Evolutionary conservation across 129 eudicot genomes (phyloP), one percentile per base, ranked within the genome.

Genomic region (Flaveria trinervia): DNA sequence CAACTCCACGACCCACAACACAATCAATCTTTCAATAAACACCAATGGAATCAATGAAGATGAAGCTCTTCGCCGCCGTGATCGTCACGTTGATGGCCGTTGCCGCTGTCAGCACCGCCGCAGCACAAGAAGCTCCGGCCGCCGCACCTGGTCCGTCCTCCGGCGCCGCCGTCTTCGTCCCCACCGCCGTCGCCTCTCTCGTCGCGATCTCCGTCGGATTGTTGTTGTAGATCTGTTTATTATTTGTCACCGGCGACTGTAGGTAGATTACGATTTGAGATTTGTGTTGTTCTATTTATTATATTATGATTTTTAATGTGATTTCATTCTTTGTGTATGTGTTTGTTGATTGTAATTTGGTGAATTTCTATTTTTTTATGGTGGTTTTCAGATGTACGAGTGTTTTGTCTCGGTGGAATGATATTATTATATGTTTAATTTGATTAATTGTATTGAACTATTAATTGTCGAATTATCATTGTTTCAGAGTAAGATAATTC

Each of bases 41-140:
- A 50, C 2, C 17, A 71, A 85, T 82, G 84, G 89, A 74, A 68
- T 78, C 86, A 65, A 71, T 57, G 74, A 84, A 81, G 62, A 85
- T 81, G 88, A 81, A 77, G 72, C 81, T 85, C 4, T 51, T 69
- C 41, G 76, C 76, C 30, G 73, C 68, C 17, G 48, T 76, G 44
- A 50, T 65, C 20, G 33, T 85, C 18, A 75, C 65, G 84, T 22
- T 79, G 65, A 70, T 85, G 39, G 70, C 78, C 16, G 20, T 77
- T 16, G 26, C 85, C 17, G 82, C 75, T 61, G 68, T 78, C 50
- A 57, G 68, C 33, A 72, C 69, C 26, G 86, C 64, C 3, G 66
- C 81, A 14, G 89, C 84, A 65, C 81, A 78, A 15, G 88, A 81
- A n/a, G 82, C 79, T 49, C 85, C 88, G 43, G 82, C 82, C 3